Evolutionary conservation across 805 yeast species (phyloP), one percentile per base, ranked within the genome.

Genomic region (Nakazawaea laoshanensis): DNA sequence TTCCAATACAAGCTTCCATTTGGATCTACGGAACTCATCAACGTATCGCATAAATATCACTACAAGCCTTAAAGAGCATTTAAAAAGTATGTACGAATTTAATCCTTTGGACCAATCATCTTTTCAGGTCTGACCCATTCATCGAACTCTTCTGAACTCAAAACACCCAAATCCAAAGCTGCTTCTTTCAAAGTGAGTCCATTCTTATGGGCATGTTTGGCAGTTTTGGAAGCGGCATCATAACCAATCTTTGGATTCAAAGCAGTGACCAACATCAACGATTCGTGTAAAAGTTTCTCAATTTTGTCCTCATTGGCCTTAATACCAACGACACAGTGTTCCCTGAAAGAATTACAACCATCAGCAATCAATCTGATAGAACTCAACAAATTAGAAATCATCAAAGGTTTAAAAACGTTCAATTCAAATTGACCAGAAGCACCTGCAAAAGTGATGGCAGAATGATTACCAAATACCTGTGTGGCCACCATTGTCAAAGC

Each of bases 341-440:
- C 59, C 68, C 95, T 81, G 81, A 92, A 92, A 13, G 97, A 88
- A 56, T 76, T 68, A 42, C 76, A 63, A 44, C 92, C 96, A 52
- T 92, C 97, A 34, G 89, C 92, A 46, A 92, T 63, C 50, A 92
- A 71, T 62, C 95, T 79, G 47, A 88, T 67, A 10, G 96, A 86
- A 41, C 83, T 72, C 52, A 92, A 72, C 60, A 92, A 70, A 76
- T 89, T 92, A 41, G 88, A 70, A 53, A 85, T 86, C 84, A 92
- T 64, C 33, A 92, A 86, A 32, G 98, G 98, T 73, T 92, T 92
- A 80, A 86, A 92, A 27, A 88, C 98, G 61, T 92, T 92, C 60
- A 92, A 77, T 70, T 92, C 98, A 50, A 92, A 92, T 68, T 92
- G 98, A 49, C 98, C 98, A 24, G 95, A 84, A 24, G 98, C 96